Conservation (phyloP, 2,329 filamentous ascomycete genomes). For the Reticulascus tulasneorum region DNA sequence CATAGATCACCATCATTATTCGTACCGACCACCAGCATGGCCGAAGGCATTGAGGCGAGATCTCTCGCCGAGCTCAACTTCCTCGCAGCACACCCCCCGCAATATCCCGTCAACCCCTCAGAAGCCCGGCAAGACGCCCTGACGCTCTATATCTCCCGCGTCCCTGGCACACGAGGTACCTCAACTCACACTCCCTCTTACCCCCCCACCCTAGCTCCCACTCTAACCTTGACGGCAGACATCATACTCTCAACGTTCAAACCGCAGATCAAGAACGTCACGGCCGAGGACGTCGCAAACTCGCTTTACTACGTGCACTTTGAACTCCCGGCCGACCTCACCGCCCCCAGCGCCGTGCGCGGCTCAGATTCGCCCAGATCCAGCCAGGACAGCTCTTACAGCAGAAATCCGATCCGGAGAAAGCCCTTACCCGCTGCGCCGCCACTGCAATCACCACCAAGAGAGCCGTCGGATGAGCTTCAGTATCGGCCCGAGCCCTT, state of each 20-base stretch:
- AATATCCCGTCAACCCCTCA: conserved; percentile 75
- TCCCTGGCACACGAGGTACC: conserved; percentile 84
- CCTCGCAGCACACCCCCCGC: conserved; percentile 81
- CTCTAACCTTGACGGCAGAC: conserved; percentile 49
- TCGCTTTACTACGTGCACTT: conserved; percentile 92
- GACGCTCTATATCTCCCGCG: conserved; percentile 85
- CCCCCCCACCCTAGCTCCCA: conserved; percentile 8
- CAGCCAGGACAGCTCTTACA: conserved; percentile 39
- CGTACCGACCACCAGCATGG: conserved; percentile 19
- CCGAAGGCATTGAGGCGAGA: conserved; percentile 64
- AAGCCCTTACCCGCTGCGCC: conserved; percentile 44
- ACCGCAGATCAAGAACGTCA: conserved; percentile 83
- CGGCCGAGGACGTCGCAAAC: conserved; percentile 77
- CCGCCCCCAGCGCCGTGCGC: conserved; percentile 20
- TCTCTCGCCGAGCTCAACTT: conserved; percentile 77
- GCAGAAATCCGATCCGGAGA: conserved; percentile 42
- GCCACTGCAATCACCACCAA: conserved; percentile 15
- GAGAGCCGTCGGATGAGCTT: conserved; percentile 1
- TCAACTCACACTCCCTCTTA: conserved; percentile 15
- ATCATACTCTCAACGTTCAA: conserved; percentile 89
- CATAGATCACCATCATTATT: not conserved
- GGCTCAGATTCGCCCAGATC: conserved; percentile 32
- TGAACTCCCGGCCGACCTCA: conserved; percentile 55
- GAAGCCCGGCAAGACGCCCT: conserved; percentile 67
- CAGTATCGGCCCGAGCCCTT: conserved; percentile 3